Evolutionary conservation across 2,329 filamentous ascomycete species (phyloP).

Genomic region (Trichoderma brevicompactum): DNA sequence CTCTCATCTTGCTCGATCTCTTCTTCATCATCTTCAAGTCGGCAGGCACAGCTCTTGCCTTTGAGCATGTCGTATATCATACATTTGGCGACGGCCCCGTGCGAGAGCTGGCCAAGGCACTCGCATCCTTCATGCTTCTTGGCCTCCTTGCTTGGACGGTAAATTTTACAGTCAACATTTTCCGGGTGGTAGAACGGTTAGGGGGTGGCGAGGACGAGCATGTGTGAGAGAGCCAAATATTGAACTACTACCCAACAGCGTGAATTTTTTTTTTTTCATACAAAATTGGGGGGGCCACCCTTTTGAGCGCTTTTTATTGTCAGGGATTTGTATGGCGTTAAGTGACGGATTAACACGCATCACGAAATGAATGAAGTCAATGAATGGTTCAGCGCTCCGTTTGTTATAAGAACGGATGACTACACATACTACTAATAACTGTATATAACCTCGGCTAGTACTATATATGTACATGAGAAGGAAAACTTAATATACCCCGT

Average conservation of each 20-base stretch:
- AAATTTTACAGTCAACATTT: conserved; percentile 86
- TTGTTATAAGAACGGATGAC: background rate
- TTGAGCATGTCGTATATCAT: conserved; percentile 75
- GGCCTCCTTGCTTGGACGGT: conserved; percentile 87
- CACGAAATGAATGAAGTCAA: conserved; percentile 9
- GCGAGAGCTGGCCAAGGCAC: conserved; percentile 65
- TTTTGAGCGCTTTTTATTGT: background rate
- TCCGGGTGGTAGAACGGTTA: conserved; percentile 67
- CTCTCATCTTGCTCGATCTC: conserved; percentile 86
- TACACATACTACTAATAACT: background rate
- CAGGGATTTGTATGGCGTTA: background rate
- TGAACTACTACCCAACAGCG: background rate
- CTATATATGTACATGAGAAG: background rate
- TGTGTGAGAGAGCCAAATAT: conserved; percentile 27
- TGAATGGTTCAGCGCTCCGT: conserved; percentile 4
- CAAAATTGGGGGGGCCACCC: background rate
- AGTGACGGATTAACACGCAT: background rate
- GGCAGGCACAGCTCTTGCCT: conserved; percentile 87
- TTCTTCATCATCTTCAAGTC: conserved; percentile 98
- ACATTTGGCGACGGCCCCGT: conserved; percentile 43
- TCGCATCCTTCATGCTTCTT: conserved; percentile 79
- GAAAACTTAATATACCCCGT: too few species aligned
- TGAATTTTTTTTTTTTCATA: background rate
- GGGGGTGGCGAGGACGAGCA: conserved; percentile 57
- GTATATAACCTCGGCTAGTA: conserved; percentile 9